Evolutionary conservation across 495 filamentous ascomycete genomes (phyloP).

Genomic region (Talaromyces thailandensis): DNA sequence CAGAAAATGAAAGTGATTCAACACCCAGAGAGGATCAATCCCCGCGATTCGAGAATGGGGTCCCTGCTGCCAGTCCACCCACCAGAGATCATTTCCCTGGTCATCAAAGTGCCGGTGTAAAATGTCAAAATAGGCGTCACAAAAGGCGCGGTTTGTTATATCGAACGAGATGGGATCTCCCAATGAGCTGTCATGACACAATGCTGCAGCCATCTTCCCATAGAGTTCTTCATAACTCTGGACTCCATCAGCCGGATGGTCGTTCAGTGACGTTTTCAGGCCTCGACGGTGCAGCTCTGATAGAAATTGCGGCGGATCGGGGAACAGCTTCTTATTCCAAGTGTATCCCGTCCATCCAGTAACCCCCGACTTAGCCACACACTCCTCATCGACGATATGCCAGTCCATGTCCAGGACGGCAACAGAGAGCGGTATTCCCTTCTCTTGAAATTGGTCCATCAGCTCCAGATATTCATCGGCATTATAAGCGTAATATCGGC

Average conservation of each 20-base stretch:
- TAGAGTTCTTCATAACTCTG: slow-evolving; percentile 44
- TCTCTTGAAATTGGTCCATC: slow-evolving; percentile 37
- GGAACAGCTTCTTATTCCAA: slow-evolving; percentile 49
- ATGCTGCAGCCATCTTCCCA: slow-evolving; percentile 35
- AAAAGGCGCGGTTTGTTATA: slow-evolving; percentile 36
- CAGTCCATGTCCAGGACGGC: slow-evolving; percentile 56
- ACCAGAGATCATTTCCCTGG: slow-evolving; percentile 48
- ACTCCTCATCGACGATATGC: slow-evolving; percentile 41
- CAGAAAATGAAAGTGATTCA: slow-evolving; percentile 53
- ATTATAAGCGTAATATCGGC: slow-evolving; percentile 45
- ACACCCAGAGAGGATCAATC: slow-evolving; percentile 52
- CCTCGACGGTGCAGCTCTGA: slow-evolving; percentile 31
- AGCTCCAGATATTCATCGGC: slow-evolving; percentile 41
- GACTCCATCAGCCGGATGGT: slow-evolving; percentile 48
- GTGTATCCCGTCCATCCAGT: slow-evolving; percentile 51
- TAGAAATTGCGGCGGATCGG: slow-evolving; percentile 36
- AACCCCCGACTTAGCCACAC: slow-evolving; percentile 24
- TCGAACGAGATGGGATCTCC: slow-evolving; percentile 46
- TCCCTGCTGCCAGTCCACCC: slow-evolving; percentile 59
- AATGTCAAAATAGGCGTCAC: slow-evolving; percentile 49
- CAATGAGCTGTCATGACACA: slow-evolving; percentile 32
- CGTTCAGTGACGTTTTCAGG: slow-evolving; percentile 43
- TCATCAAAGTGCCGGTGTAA: slow-evolving; percentile 41
- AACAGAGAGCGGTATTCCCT: slow-evolving; percentile 44
- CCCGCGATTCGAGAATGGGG: slow-evolving; percentile 38